Evolutionary conservation across 805 yeast species (phyloP), one percentile per base, ranked within the genome.

Genomic region (Hanseniaspora occidentalis): DNA sequence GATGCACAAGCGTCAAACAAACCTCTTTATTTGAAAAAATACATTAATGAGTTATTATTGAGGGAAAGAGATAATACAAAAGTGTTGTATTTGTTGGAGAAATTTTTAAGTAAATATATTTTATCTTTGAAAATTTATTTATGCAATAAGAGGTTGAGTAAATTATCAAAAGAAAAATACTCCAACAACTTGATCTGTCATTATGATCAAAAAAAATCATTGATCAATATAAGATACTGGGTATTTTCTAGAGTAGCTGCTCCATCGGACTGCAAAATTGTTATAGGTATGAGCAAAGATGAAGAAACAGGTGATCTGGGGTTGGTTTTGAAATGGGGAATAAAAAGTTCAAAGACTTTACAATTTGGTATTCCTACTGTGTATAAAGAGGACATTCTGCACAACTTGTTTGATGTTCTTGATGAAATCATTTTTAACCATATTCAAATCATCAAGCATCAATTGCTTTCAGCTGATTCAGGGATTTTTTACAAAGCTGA

Each of bases 391-490:
- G 48, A 50, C 38, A 46, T 55, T 22, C 38, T 55, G 33, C 47
- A 46, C 19, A 57, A 58, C 43, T 39, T 58, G 25, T 61, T 56
- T 38, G 47, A 49, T 27, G 52, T 57, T n/a, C 39, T 60, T 8
- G 57, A 57, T 38, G 61, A 58, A 37, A 58, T 57, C 17, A 58
- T 57, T 51, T 58, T 55, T 40, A 58, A 58, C 35, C 64, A 60
- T 42, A 46, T 61, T 1, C 57, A 54, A 39, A 45, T 60, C 10
- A 53, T 60, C 17, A 53, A 56, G 42, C 46, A 56, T 6, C 56
- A 54, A 23, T 42, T 60, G 14, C 39, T 56, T 25, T 48, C 56
- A 8, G 19, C 19, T 18, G 36, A 33, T 20, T 10, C 21, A 54
- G 50, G 25, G 57, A 53, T 6, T 49, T 52, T 10, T n/a, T n/a